Evolutionary conservation across 768 basidiomycete species (phyloP).

Genomic region (Termitomyces sp.): DNA sequence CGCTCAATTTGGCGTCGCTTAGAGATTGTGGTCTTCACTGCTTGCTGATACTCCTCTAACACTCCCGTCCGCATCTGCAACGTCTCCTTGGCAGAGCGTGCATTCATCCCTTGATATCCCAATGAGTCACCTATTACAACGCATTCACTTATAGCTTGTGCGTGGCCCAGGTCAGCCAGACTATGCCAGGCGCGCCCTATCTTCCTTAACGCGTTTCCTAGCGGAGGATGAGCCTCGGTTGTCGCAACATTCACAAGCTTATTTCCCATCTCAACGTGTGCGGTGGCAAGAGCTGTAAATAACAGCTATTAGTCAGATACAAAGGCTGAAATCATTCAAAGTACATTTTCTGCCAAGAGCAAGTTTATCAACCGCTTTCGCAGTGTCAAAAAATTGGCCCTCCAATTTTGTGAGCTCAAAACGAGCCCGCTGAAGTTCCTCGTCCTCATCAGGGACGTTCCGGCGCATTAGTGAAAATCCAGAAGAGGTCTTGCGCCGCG

Average conservation of each 20-base stretch:
- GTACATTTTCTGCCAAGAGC: slow-evolving; percentile 76
- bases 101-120: slow-evolving; percentile 95
- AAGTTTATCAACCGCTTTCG: slow-evolving; percentile 86
- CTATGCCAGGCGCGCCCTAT: slow-evolving; percentile 85
- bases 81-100: slow-evolving; percentile 95
- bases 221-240: slow-evolving; percentile 80
- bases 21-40: slow-evolving; percentile 89
- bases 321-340: slow-evolving; percentile 4
- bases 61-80: slow-evolving; percentile 85
- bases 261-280: slow-evolving; percentile 89
- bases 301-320: neutral
- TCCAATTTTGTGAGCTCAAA: slow-evolving; percentile 92
- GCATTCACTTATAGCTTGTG: slow-evolving; percentile 91
- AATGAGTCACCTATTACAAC: slow-evolving; percentile 94
- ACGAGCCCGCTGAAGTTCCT: slow-evolving; percentile 84
- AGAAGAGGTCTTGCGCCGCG: slow-evolving; percentile 64
- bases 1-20: slow-evolving; percentile 91
- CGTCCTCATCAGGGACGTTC: slow-evolving; percentile 89
- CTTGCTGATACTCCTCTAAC: slow-evolving; percentile 90
- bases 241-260: slow-evolving; percentile 86
- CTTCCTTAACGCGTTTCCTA: slow-evolving; percentile 81
- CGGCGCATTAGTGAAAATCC: slow-evolving; percentile 76
- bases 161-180: slow-evolving; percentile 82
- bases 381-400: slow-evolving; percentile 86
- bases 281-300: slow-evolving; percentile 61